Evolutionary conservation across 208 protist genomes (phyloP).

Genomic region (Trypanosoma brucei): DNA sequence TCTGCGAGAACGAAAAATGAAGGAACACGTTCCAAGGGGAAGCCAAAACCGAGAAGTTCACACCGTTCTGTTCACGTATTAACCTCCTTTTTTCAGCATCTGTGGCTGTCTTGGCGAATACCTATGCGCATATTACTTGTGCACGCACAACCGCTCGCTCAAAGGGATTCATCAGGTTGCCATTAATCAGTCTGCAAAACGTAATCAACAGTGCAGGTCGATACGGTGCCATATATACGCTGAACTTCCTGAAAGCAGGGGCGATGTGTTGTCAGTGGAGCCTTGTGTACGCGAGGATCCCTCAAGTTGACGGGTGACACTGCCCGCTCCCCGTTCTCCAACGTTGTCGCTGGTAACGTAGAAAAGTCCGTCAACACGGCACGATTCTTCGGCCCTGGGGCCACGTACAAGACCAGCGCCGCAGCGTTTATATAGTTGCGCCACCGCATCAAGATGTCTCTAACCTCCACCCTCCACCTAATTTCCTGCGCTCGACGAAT

Average conservation of each 20-base stretch:
- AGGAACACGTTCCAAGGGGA: no score
- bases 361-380: conserved; percentile 70
- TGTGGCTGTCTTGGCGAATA: no score
- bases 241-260: conserved; percentile 82
- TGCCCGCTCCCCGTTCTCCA: conserved; percentile 10
- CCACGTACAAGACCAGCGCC: conserved; percentile 75
- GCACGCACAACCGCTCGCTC: no score
- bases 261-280: conserved; percentile 80
- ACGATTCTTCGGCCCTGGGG: conserved; percentile 83
- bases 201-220: conserved; percentile 45
- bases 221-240: conserved; percentile 59
- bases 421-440: conserved; percentile 57
- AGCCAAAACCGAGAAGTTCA: no score
- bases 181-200: conserved; percentile 8
- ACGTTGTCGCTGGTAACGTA: conserved; percentile 17
- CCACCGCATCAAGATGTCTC: conserved; percentile 76
- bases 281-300: conserved; percentile 66
- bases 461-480: conserved; percentile 78
- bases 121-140: no score
- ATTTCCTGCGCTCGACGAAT: conserved; percentile 86
- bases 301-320: conserved; percentile 58
- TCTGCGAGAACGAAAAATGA: no score
- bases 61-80: no score
- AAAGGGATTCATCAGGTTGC: no score
- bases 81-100: no score